These are phyloP conservation scores for Beauveria rudraprayagi DNA, from an alignment of 2,329 filamentous ascomycete species.

Conservation along the genomic window DNA sequence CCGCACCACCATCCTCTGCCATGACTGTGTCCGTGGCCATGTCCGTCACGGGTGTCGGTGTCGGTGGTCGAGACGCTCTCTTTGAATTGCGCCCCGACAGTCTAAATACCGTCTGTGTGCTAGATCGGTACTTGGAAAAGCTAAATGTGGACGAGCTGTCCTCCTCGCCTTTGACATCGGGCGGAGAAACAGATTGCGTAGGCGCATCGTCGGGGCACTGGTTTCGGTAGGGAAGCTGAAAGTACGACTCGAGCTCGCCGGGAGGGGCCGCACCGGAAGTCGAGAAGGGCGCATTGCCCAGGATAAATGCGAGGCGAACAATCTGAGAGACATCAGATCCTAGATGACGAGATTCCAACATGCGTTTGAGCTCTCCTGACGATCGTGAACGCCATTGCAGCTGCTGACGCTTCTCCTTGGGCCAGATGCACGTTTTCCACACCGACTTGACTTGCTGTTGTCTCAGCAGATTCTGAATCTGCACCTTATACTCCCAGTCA, in stretches of 20 bases:
- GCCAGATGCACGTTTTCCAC: conserved; percentile 39
- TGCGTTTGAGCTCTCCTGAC: conserved; percentile 35
- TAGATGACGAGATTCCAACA: conserved; percentile 37
- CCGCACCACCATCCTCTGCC: conserved; percentile 23
- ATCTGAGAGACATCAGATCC: conserved; percentile 32
- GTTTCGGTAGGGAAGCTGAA: conserved; percentile 29
- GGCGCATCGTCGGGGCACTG: conserved; percentile 27
- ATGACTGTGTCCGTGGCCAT: conserved; percentile 23
- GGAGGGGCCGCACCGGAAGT: conserved; percentile 28
- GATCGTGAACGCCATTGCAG: conserved; percentile 34
- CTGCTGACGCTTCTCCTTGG: conserved; percentile 33
- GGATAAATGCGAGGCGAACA: conserved; percentile 36
- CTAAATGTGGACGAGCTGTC: conserved; percentile 21
- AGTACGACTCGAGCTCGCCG: conserved; percentile 31
- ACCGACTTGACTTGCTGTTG: conserved; percentile 34
- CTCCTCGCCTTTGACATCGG: conserved; percentile 21
- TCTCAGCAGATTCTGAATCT: conserved; percentile 37
- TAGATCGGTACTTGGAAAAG: conserved; percentile 21
- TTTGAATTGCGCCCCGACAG: conserved; percentile 28
- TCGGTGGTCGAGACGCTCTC: conserved; percentile 28
- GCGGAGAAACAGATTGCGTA: conserved; percentile 17
- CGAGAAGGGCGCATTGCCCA: conserved; percentile 33
- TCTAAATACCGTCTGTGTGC: conserved; percentile 23
- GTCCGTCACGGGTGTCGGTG: conserved; percentile 21
- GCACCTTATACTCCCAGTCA: conserved; percentile 36